Conservation (phyloP, 495 filamentous ascomycete species). For the Penicillium argentinense region DNA sequence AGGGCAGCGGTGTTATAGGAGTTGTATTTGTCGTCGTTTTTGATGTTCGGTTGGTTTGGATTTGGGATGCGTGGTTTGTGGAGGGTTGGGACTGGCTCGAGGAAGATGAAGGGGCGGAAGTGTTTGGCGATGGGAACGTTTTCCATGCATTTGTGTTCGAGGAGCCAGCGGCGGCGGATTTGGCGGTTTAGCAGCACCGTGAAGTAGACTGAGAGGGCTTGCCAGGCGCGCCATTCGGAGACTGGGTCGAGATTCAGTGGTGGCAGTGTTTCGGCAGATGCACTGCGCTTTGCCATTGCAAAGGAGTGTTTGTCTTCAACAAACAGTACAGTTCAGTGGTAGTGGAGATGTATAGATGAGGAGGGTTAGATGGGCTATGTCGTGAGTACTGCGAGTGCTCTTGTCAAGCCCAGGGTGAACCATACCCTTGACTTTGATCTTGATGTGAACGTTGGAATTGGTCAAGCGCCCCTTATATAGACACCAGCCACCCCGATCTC, state of each 20-base stretch:
- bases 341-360: conserved; percentile 3
- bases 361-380: no score
- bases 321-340: neutral
- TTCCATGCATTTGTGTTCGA: conserved; percentile 24
- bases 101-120: conserved; percentile 23
- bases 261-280: neutral
- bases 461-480: no score
- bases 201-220: conserved; percentile 24
- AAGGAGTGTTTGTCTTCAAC: no score
- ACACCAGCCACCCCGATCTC: no score
- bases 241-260: conserved; percentile 16
- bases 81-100: conserved; percentile 21
- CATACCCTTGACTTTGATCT: no score
- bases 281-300: neutral
- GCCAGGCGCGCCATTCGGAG: conserved; percentile 28
- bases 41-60: neutral
- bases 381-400: no score
- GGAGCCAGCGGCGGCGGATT: conserved; percentile 24
- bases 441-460: no score
- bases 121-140: conserved; percentile 11
- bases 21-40: neutral
- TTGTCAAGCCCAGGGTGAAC: no score
- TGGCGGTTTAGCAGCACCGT: conserved; percentile 28
- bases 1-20: conserved; percentile 1
- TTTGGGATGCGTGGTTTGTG: conserved; percentile 8